Base-by-base conservation (phyloP, 495 filamentous ascomycete genomes). In the Rhizodiscina lignyota region DNA sequence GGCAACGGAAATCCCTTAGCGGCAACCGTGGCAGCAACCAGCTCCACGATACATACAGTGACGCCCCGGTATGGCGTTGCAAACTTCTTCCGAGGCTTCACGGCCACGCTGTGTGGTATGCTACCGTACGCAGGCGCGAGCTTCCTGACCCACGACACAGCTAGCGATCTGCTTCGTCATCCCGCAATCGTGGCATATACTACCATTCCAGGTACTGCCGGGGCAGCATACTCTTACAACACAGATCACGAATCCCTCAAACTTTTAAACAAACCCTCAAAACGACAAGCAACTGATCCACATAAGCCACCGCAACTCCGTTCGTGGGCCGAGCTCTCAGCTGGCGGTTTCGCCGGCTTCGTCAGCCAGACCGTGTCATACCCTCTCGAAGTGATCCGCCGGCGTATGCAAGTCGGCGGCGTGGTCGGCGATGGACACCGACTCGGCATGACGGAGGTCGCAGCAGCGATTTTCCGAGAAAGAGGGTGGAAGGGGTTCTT, bases 71-170 rank as follows among this genome's bases (percentile, higher is more conserved):
- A 65, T 6, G 86, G 91, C 0, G 48, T 94, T 0, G 55, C 71
- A 28, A 96, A 96, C 55, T 97, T 97, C 56, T 97, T 92, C 54
- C 77, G 89, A 21, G 89, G 89, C 11, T 97, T 96, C 53, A 74
- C 72, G 0, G 77, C 87, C 0, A 96, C 89, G 0, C 52, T 97
- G 11, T 59, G 82, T 24, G 89, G 89, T 31, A 97, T 97, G 87
- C 52, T 97, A 11, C 89, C 89, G 2, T 97, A 97, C 47, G 89
- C 91, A 11, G 89, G 89, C 33, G 73, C 91, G 48, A 94, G 86
- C n/a, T 97, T 97, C 63, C 70, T 96, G 21, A 91, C 83, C 0
- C 89, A 97, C 54, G 89, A 97, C 50, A 79, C 79, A 3, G 68
- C 71, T 1, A 75, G 82, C 18, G 89, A 97, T 53, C 50, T 81